Conservation (phyloP, 2,329 filamentous ascomycete genomes). For the Daldinia sp. region DNA sequence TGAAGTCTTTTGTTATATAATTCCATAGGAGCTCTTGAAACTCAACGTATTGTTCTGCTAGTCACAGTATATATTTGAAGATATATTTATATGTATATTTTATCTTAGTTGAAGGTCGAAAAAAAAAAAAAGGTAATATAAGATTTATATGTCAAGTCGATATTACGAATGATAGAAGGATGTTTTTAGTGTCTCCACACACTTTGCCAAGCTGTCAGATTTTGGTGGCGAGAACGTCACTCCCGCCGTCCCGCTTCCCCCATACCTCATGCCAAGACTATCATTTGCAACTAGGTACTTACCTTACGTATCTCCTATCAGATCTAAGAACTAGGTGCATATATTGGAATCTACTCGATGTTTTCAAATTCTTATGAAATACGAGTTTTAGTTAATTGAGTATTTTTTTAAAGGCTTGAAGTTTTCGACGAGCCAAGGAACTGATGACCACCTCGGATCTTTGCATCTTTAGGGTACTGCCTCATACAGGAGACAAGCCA, state of each 20-base stretch:
- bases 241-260: constrained; percentile 7
- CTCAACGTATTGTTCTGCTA: background rate
- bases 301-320: too few species aligned
- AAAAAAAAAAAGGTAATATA: constrained; percentile 1
- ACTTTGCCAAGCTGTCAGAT: constrained; percentile 33
- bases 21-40: background rate
- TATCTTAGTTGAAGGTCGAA: background rate
- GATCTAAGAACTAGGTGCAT: background rate
- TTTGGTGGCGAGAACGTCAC: constrained; percentile 24
- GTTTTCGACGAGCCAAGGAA: constrained; percentile 35
- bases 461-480: constrained; percentile 51
- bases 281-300: background rate
- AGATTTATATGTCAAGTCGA: background rate
- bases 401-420: constrained; percentile 9
- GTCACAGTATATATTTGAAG: background rate
- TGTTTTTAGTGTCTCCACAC: constrained; percentile 31
- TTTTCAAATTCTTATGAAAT: background rate
- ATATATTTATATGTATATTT: background rate
- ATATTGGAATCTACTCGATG: background rate
- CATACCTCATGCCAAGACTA: constrained; percentile 1
- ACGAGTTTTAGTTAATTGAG: background rate
- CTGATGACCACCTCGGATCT: constrained; percentile 49
- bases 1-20: background rate
- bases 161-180: background rate
- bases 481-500: constrained; percentile 53